These are phyloP conservation scores for Botrytis aclada DNA, from an alignment of 2,329 filamentous ascomycete species.

Conservation along the genomic window DNA sequence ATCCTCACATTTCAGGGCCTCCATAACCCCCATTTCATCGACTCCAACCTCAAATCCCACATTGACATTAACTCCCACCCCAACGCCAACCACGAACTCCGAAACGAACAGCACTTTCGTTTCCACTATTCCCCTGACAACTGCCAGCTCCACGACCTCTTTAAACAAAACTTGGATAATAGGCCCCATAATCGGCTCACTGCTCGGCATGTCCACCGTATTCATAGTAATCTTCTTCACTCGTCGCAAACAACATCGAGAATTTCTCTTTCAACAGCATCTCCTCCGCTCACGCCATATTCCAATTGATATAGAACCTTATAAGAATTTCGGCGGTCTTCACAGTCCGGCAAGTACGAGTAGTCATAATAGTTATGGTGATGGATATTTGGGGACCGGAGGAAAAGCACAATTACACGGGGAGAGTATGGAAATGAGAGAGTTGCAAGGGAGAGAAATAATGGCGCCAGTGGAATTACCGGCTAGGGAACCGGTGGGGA, in stretches of 20 bases:
- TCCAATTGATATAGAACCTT: not conserved
- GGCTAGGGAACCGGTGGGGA: constrained; percentile 30
- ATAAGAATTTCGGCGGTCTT: not conserved
- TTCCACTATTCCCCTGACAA: not conserved
- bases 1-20: not conserved
- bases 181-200: constrained; percentile 31
- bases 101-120: not conserved
- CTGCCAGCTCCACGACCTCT: constrained; percentile 6
- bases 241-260: constrained; percentile 23
- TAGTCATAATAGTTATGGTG: constrained; percentile 18
- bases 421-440: constrained; percentile 25
- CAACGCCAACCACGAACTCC: not conserved
- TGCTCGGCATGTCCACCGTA: constrained; percentile 31
- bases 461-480: constrained; percentile 29
- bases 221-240: constrained; percentile 33
- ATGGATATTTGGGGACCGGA: constrained; percentile 6
- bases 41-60: not conserved
- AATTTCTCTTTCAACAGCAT: not conserved
- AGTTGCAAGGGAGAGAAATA: constrained; percentile 28
- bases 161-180: constrained; percentile 31
- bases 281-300: not conserved
- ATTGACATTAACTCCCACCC: not conserved
- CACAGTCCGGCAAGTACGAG: not conserved
- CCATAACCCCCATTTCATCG: not conserved
- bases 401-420: constrained; percentile 28